Percentiles rank a stretch among this genome's conserved stretches.
phyloP scores from a whole-genome alignment of 177 flowering plant genomes.

The Vitis hybrid region DNA sequence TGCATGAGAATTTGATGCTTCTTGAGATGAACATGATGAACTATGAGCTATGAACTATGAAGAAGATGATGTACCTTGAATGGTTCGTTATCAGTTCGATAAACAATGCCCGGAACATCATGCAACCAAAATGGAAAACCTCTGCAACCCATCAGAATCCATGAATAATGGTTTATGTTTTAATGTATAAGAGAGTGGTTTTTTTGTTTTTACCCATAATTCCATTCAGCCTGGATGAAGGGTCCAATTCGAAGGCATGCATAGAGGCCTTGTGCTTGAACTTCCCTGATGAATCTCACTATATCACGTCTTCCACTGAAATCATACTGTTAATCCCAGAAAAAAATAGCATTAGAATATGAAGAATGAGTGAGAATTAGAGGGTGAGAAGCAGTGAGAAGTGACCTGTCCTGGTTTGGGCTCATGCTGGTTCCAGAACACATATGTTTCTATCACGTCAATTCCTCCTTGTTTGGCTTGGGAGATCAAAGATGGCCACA shows the following conservation, averaged over 20 bases:
- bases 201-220: conserved; percentile 58
- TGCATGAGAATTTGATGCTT: background rate
- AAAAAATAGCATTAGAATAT: too few relatives aligned
- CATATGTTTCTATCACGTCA: conserved; percentile 78
- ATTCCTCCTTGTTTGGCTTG: conserved; percentile 85
- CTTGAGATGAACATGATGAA: too few relatives aligned
- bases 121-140: conserved; percentile 90
- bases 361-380: too few relatives aligned
- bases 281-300: conserved; percentile 66
- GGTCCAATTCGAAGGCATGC: conserved; percentile 82
- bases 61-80: conserved; percentile 55
- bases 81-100: conserved; percentile 74
- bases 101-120: conserved; percentile 68
- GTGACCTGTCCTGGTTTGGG: conserved; percentile 72
- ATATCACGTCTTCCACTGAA: conserved; percentile 69
- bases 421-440: conserved; percentile 91
- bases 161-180: too few relatives aligned
- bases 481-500: conserved; percentile 87
- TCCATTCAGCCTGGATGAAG: conserved; percentile 85
- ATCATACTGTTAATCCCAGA: conserved; percentile 53
- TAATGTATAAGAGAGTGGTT: too few relatives aligned
- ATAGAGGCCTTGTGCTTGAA: conserved; percentile 77
- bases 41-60: too few relatives aligned
- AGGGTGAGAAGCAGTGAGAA: too few relatives aligned
- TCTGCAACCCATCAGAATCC: conserved; percentile 37